Evolutionary conservation across 305 asterid species (phyloP).

Genomic region (Rubia occidens): DNA sequence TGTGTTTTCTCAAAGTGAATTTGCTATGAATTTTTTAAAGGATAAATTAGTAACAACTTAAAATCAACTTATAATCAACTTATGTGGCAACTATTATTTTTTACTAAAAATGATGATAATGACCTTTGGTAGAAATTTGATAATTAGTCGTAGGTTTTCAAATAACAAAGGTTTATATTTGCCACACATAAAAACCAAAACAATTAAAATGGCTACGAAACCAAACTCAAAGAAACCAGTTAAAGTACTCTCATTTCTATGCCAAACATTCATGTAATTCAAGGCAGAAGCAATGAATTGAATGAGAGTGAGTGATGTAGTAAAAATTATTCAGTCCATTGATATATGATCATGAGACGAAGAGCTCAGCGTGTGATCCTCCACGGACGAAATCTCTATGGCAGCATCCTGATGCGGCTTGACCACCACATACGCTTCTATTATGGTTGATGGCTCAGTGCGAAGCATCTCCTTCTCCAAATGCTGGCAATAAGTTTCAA

Average conservation of each 20-base stretch:
- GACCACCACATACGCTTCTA: neutral
- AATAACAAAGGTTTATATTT: too few species aligned
- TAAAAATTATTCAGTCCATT: neutral
- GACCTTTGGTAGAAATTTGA: too few species aligned
- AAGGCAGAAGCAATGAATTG: neutral
- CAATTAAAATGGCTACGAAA: too few species aligned
- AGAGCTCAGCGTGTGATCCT: constrained; percentile 38
- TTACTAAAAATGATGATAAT: too few species aligned
- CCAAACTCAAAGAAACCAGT: neutral
- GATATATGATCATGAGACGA: constrained; percentile 25
- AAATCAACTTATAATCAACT: too few species aligned
- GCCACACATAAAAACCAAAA: too few species aligned
- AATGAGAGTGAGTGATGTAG: neutral
- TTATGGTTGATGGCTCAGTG: constrained; percentile 14
- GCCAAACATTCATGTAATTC: neutral
- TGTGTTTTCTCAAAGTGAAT: too few species aligned
- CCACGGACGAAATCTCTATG: constrained; percentile 42
- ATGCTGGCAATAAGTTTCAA: constrained; percentile 73
- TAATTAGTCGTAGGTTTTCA: too few species aligned
- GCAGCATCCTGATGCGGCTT: constrained; percentile 26
- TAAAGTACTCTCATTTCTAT: neutral
- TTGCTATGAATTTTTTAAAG: too few species aligned
- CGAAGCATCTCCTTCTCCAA: constrained; percentile 64
- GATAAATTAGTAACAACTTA: too few species aligned
- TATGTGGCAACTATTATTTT: too few species aligned